Evolutionary conservation across 2,329 filamentous ascomycete genomes (phyloP).

Genomic region (Bipolaris victoriae): DNA sequence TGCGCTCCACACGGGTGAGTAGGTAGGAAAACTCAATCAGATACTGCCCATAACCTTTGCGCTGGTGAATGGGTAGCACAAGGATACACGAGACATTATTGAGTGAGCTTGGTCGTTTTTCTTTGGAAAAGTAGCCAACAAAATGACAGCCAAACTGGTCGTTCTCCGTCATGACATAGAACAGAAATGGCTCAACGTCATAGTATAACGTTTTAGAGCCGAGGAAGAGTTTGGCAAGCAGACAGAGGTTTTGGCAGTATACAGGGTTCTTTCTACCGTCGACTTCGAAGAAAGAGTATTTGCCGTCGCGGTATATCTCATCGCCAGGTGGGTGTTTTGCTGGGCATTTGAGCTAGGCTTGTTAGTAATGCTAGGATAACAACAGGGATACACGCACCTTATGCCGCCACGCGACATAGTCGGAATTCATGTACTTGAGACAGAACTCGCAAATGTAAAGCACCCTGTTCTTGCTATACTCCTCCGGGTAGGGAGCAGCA

Average conservation of each 20-base stretch:
- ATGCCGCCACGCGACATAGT: slow-evolving; percentile 97
- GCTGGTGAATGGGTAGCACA: slow-evolving; percentile 93
- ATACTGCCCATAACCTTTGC: slow-evolving; percentile 95
- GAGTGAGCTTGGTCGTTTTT: slow-evolving; percentile 90
- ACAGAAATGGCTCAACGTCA: slow-evolving; percentile 94
- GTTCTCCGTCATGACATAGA: slow-evolving; percentile 96
- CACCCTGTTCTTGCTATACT: slow-evolving; percentile 94
- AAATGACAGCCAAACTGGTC: slow-evolving; percentile 93
- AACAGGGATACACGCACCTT: slow-evolving; percentile 59
- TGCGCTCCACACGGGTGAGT: slow-evolving; percentile 87
- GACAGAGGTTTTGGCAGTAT: slow-evolving; percentile 97
- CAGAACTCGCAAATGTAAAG: slow-evolving; percentile 99
- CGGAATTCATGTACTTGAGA: slow-evolving; percentile 98
- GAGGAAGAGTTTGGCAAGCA: slow-evolving; percentile 95
- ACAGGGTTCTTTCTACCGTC: slow-evolving; percentile 96
- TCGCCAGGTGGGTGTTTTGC: slow-evolving; percentile 97
- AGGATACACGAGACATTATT: slow-evolving; percentile 99
- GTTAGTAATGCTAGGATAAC: slow-evolving; percentile 28
- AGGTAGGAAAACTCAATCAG: slow-evolving; percentile 99
- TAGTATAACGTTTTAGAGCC: slow-evolving; percentile 98
- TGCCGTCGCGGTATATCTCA: slow-evolving; percentile 92
- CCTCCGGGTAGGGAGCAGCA: slow-evolving; percentile 95
- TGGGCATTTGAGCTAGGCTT: slow-evolving; percentile 73
- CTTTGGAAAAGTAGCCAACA: slow-evolving; percentile 99
- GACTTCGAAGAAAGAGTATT: slow-evolving; percentile 95